Evolutionary conservation across 2,329 filamentous ascomycete genomes (phyloP).

Genomic region (Fusarium dlaminii): DNA sequence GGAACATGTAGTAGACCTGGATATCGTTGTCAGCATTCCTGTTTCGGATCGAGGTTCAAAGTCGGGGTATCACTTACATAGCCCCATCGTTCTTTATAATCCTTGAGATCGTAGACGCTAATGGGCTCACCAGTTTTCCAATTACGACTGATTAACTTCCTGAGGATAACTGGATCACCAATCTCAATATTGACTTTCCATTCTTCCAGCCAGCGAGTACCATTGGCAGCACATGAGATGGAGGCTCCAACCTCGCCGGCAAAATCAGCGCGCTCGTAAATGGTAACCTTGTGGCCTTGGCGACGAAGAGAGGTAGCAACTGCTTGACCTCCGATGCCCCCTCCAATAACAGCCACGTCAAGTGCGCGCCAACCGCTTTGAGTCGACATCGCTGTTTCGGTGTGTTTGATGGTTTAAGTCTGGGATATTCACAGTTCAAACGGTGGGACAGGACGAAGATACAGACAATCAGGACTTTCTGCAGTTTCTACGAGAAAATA

Average conservation of each 20-base stretch:
- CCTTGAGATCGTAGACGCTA: not conserved
- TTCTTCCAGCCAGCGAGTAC: not conserved
- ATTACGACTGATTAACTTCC: not conserved
- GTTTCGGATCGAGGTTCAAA: not conserved
- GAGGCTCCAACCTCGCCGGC: not conserved
- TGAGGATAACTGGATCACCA: not conserved
- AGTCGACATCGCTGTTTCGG: not conserved
- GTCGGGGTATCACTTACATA: not conserved
- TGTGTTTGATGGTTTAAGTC: not conserved
- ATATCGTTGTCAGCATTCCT: not conserved
- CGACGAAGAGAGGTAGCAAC: not conserved
- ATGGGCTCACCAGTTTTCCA: not conserved
- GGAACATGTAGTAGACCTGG: not conserved
- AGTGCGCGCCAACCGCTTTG: not conserved
- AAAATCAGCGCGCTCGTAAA: not conserved
- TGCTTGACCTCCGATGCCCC: not conserved
- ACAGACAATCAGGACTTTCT: not conserved
- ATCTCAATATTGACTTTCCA: not conserved
- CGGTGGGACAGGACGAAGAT: no score
- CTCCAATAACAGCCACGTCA: not conserved
- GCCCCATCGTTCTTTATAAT: not conserved
- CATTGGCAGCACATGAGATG: not conserved
- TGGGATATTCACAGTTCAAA: not conserved
- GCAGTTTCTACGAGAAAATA: accelerated
- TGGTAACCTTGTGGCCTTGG: not conserved